Base-by-base conservation (phyloP, 306 rosid species). In the Citrullus mucosospermus region DNA sequence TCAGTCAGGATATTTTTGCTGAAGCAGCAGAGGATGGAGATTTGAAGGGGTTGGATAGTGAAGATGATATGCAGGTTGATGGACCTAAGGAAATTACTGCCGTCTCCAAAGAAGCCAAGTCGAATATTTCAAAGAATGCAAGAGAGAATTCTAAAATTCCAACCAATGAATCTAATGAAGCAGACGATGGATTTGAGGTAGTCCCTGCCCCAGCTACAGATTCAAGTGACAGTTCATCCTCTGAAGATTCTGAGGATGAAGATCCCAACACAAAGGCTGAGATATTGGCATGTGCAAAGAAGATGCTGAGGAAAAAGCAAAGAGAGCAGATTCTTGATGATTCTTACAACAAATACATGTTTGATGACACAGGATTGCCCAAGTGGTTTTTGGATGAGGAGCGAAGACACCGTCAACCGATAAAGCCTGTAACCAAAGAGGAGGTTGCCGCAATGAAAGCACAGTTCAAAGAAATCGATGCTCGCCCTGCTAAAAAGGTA, bases 371-470 rank as follows among this genome's bases (percentile, higher is more conserved):
- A 12, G 92, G 93, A 62, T 89, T 95, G 83, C 99, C 99, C 36
- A 87, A 83, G 63, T 95, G 99, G 97, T 92, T 92, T 83, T 48
- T 87, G 60, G 99, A 95, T 8, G 99, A 95, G 77, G 99, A 95
- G 76, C 85, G n/a, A 80, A 90, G 77, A 79, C 99, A 95, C 63
- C 85, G 97, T 8, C 88, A 80, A 62, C 92, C 85, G 15, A 79
- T 83, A 3, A 89, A 87, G 87, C 97, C 99, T 14, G 78, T 95
- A 71, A 88, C 97, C 50, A 92, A 89, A 86, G 99, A 89, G 73
- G 97, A 95, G 84, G 8, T 88, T 51, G 86, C 75, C 17, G 99
- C 99, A 50, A 95, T 95, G 88, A 92, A 17, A 80, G 99, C 93
- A 4, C 99, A 92, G 34, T 95, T 89, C 30, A 95, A 86, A 70